A percentile compares a stretch with the other conserved stretches of the same genome.
Evolutionary conservation across 2,329 filamentous ascomycete genomes (phyloP).

Genomic region (Colletotrichum abscissum): DNA sequence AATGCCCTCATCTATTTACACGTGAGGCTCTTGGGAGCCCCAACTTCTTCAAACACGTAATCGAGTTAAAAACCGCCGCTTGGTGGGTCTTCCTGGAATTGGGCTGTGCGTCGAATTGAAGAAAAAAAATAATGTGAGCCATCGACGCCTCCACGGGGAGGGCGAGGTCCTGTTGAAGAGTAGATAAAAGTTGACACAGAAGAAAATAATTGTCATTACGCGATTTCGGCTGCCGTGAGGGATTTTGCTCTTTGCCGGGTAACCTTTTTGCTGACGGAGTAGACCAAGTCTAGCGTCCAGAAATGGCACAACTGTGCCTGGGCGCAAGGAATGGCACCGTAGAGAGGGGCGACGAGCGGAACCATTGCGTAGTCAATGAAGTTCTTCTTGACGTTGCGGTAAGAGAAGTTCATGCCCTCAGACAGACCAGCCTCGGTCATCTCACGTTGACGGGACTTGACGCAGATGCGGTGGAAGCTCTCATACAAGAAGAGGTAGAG

Average conservation of each 20-base stretch:
- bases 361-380: slow-evolving; percentile 73
- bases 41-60: slow-evolving; percentile 40
- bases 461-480: slow-evolving; percentile 71
- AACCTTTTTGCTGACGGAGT: slow-evolving; percentile 78
- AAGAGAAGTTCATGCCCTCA: slow-evolving; percentile 74
- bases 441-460: slow-evolving; percentile 70
- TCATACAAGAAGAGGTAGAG: slow-evolving; percentile 76
- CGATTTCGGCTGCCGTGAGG: slow-evolving; percentile 56
- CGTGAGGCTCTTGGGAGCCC: slow-evolving; percentile 47
- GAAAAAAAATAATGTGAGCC: slow-evolving; percentile 31
- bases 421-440: slow-evolving; percentile 74
- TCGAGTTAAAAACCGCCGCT: slow-evolving; percentile 37
- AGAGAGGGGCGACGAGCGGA: slow-evolving; percentile 75
- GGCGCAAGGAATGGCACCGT: slow-evolving; percentile 74
- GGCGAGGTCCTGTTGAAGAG: slow-evolving; percentile 18
- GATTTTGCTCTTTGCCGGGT: slow-evolving; percentile 62
- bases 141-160: not conserved
- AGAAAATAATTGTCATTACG: slow-evolving; percentile 46
- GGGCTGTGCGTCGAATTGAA: slow-evolving; percentile 41
- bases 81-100: slow-evolving; percentile 36
- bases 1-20: slow-evolving; percentile 62
- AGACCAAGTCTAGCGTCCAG: slow-evolving; percentile 76
- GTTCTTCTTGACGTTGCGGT: slow-evolving; percentile 66
- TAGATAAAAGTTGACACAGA: slow-evolving; percentile 15
- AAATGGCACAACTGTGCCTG: slow-evolving; percentile 78